Evolutionary conservation across 2,329 filamentous ascomycete species (phyloP).

Genomic region (Aspergillus sp.): DNA sequence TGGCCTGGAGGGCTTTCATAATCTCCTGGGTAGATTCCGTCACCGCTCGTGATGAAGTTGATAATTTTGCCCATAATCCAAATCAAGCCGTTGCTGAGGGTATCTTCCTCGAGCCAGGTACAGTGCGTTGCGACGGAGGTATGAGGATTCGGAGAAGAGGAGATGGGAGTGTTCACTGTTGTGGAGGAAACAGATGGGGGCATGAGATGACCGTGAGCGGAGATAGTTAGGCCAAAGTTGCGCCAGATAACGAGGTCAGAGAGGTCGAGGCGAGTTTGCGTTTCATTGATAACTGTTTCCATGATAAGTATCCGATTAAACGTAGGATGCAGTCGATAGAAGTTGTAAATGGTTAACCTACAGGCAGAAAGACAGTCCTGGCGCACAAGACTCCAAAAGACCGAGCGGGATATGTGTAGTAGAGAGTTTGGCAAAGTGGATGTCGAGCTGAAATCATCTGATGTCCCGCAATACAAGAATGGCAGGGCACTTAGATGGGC

Average conservation of each 20-base stretch:
- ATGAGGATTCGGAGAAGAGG: too few relatives aligned
- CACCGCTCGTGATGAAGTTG: constrained; percentile 19
- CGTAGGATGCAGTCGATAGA: too few relatives aligned
- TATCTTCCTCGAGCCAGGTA: constrained; percentile 14
- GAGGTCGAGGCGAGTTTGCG: constrained; percentile 17
- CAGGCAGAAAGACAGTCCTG: constrained; percentile 24
- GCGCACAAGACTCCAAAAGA: constrained; percentile 23
- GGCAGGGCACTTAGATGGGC: constrained; percentile 20
- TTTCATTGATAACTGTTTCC: constrained; percentile 19
- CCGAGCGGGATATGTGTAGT: constrained; percentile 7
- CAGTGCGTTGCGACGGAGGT: too few relatives aligned
- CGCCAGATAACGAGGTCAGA: constrained; percentile 20
- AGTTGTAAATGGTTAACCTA: constrained; percentile 1
- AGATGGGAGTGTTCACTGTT: too few relatives aligned
- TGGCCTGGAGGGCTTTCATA: constrained; percentile 11
- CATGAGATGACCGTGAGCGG: not conserved
- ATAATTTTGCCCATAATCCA: constrained; percentile 23
- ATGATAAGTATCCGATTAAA: not conserved
- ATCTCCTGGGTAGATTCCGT: constrained; percentile 13
- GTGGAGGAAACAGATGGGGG: not conserved
- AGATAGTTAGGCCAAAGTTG: constrained; percentile 15
- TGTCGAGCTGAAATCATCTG: not conserved
- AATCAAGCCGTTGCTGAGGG: constrained; percentile 18
- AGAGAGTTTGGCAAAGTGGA: not conserved
- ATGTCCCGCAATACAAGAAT: not conserved